Conservation (phyloP, 768 basidiomycete genomes). For the Tylopilus intermedius region DNA sequence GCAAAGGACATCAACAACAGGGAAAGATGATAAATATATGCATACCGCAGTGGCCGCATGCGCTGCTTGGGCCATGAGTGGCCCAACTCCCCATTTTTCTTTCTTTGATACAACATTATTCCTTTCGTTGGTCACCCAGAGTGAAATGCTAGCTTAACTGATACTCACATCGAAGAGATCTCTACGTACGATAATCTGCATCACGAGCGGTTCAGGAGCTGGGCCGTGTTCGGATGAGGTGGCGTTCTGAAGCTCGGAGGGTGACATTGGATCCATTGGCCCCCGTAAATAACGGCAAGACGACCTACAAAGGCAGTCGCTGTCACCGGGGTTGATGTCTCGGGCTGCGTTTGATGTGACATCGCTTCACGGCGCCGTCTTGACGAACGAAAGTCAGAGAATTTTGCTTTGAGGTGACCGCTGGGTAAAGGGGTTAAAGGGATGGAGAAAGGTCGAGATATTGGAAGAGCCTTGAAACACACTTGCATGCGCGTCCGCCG, state of each 20-base stretch:
- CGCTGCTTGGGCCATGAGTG: conserved; percentile 42
- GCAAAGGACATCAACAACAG: background rate
- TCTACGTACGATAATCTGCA: conserved; percentile 42
- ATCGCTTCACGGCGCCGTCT: background rate
- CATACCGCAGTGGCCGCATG: conserved; percentile 40
- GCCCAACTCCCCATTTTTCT: conserved; percentile 41
- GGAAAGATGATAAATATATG: background rate
- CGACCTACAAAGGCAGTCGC: background rate
- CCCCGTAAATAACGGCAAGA: background rate
- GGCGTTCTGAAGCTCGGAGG: background rate
- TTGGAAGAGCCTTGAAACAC: conserved; percentile 11
- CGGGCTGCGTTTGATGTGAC: background rate
- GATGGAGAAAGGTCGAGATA: background rate
- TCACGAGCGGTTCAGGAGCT: conserved; percentile 29
- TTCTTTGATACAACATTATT: conserved; percentile 22
- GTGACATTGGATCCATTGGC: background rate
- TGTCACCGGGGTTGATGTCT: background rate
- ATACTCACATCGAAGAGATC: conserved; percentile 38
- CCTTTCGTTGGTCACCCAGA: background rate
- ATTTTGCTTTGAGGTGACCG: background rate
- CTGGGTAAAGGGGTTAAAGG: background rate
- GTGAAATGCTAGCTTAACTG: background rate
- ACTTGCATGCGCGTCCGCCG: background rate
- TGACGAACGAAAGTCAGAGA: background rate
- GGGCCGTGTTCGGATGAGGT: background rate